Percentiles rank a stretch among this genome's conserved stretches.
These are phyloP conservation scores for Aspergillus sp. DNA, from an alignment of 2,329 filamentous ascomycete species.

Conservation along the genomic window DNA sequence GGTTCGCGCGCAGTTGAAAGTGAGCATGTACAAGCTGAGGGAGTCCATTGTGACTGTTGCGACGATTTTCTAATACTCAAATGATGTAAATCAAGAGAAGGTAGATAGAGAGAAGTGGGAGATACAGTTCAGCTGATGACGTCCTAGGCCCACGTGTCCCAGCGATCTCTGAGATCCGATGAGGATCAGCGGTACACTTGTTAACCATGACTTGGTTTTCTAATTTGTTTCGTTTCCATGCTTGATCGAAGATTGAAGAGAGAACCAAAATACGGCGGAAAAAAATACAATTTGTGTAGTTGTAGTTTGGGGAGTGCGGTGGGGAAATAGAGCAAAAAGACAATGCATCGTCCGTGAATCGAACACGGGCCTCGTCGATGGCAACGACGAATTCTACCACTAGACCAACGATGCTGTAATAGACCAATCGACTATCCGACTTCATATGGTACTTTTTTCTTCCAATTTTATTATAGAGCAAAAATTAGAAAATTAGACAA, in stretches of 20 bases:
- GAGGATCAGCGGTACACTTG: too few relatives aligned
- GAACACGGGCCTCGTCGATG: conserved; percentile 43
- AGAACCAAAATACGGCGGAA: too few relatives aligned
- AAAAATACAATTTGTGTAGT: too few relatives aligned
- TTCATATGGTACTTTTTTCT: neutral
- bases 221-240: too few relatives aligned
- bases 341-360: conserved; percentile 41
- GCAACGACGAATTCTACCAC: conserved; percentile 42
- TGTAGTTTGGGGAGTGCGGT: too few relatives aligned
- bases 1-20: conserved; percentile 79
- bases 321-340: conserved; percentile 11
- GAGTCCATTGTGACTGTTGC: conserved; percentile 33
- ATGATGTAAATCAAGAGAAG: neutral
- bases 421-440: too few relatives aligned
- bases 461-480: too few relatives aligned
- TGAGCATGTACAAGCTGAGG: conserved; percentile 70
- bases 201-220: neutral
- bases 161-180: neutral
- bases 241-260: too few relatives aligned
- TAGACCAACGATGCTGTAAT: conserved; percentile 37
- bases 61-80: too few relatives aligned
- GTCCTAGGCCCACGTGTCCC: neutral
- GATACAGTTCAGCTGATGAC: neutral
- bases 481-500: too few relatives aligned
- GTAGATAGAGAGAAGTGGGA: neutral